phyloP scores from a whole-genome alignment of 1,139 yeast species.

The Ogataea hybrid region DNA sequence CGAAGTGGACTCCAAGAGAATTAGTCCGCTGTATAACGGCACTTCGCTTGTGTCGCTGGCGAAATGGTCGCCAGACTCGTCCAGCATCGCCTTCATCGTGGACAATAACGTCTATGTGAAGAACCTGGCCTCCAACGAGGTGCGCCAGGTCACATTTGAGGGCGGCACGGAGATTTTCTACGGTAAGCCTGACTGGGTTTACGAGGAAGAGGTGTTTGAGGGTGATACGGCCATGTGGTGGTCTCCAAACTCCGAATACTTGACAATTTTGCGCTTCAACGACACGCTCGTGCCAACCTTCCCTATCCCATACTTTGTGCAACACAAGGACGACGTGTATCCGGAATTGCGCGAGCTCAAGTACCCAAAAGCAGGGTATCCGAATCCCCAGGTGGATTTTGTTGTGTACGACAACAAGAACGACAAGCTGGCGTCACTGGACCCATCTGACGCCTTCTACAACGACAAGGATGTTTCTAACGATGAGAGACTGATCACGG shows the following conservation, averaged over 20 bases:
- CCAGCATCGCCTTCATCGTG: slow-evolving; percentile 42
- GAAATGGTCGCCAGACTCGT: slow-evolving; percentile 51
- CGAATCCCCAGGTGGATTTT: slow-evolving; percentile 46
- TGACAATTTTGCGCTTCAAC: slow-evolving; percentile 48
- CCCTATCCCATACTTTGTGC: slow-evolving; percentile 54
- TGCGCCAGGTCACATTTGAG: slow-evolving; percentile 42
- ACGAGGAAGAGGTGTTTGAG: slow-evolving; percentile 57
- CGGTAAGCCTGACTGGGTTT: slow-evolving; percentile 64
- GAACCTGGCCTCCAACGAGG: slow-evolving; percentile 28
- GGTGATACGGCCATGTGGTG: slow-evolving; percentile 55
- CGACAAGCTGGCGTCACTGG: slow-evolving; percentile 36
- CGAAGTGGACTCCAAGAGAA: slow-evolving; percentile 31
- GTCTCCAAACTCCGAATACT: slow-evolving; percentile 52
- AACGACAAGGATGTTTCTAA: slow-evolving; percentile 36
- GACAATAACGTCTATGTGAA: slow-evolving; percentile 47
- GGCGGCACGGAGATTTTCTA: slow-evolving; percentile 50
- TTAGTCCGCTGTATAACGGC: slow-evolving; percentile 34
- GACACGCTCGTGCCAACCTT: slow-evolving; percentile 53
- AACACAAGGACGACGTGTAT: slow-evolving; percentile 43
- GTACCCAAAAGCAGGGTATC: slow-evolving; percentile 57
- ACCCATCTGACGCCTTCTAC: slow-evolving; percentile 30
- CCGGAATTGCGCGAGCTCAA: slow-evolving; percentile 39
- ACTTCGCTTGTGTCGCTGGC: slow-evolving; percentile 33
- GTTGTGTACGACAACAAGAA: slow-evolving; percentile 32
- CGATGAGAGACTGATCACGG: slow-evolving; percentile 34